Evolutionary conservation across 2,329 filamentous ascomycete genomes (phyloP).

Genomic region (Aspergillus quadrilineatus): DNA sequence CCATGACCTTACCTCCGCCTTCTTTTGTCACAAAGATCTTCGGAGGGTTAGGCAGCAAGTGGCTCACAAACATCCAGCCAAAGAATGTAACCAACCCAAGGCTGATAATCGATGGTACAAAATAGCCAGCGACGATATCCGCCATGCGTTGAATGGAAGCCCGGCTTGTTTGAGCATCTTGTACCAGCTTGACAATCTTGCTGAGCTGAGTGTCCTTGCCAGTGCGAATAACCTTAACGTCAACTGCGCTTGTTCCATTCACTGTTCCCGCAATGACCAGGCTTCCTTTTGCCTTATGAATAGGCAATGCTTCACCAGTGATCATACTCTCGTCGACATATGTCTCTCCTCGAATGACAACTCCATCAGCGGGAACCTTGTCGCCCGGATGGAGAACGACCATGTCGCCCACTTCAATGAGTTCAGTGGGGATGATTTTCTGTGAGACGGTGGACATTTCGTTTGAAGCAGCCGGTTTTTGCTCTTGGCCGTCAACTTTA

Average conservation of each 20-base stretch:
- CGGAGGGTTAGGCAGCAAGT: slow-evolving; percentile 79
- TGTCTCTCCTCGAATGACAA: slow-evolving; percentile 82
- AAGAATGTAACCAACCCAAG: slow-evolving; percentile 84
- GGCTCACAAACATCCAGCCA: slow-evolving; percentile 92
- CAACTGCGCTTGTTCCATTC: slow-evolving; percentile 86
- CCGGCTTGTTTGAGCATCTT: slow-evolving; percentile 90
- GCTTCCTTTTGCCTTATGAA: slow-evolving; percentile 80
- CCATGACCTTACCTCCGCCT: slow-evolving; percentile 90
- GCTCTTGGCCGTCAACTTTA: slow-evolving; percentile 13
- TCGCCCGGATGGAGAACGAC: slow-evolving; percentile 91
- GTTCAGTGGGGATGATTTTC: slow-evolving; percentile 84
- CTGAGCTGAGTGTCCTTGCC: slow-evolving; percentile 95
- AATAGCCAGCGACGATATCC: slow-evolving; percentile 87
- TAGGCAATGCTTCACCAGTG: slow-evolving; percentile 93
- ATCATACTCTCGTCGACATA: slow-evolving; percentile 99
- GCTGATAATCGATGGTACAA: slow-evolving; percentile 83
- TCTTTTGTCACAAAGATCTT: slow-evolving; percentile 77
- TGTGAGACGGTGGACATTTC: slow-evolving; percentile 63
- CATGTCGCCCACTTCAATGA: slow-evolving; percentile 90
- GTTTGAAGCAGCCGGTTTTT: slow-evolving; percentile 14
- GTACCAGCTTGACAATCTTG: slow-evolving; percentile 97
- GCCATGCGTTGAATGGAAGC: slow-evolving; percentile 93
- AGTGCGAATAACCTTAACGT: slow-evolving; percentile 88
- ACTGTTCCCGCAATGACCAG: slow-evolving; percentile 89
- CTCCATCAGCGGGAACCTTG: slow-evolving; percentile 92